A percentile compares a stretch with the other conserved stretches of the same genome.
These are phyloP conservation scores for Rhodosporidiobolus odoratus DNA, from an alignment of 768 basidiomycete species.

Conservation along the genomic window DNA sequence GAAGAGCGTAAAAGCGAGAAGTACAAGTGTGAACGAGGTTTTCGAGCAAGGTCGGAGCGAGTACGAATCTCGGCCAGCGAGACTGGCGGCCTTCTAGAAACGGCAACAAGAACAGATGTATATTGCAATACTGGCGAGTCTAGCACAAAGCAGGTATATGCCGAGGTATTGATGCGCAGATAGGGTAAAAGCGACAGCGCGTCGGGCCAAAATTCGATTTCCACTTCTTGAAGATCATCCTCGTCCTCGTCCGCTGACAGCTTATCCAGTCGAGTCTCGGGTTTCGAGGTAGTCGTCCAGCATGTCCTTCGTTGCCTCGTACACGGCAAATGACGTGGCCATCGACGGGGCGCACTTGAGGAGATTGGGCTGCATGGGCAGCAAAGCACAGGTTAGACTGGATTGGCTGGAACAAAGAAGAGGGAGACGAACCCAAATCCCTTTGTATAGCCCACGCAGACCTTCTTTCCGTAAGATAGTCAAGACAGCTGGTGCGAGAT, in stretches of 20 bases:
- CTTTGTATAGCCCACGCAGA: conserved; percentile 68
- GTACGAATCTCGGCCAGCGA: no score
- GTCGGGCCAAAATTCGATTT: no score
- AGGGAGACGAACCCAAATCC: conserved; percentile 48
- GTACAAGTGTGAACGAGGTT: no score
- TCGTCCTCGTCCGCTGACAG: background rate
- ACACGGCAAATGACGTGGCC: conserved; percentile 25
- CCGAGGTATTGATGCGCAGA: no score
- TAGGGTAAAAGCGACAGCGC: no score
- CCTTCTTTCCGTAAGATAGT: conserved; percentile 71
- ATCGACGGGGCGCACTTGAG: conserved; percentile 37
- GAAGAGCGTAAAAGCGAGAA: no score
- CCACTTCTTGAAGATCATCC: no score
- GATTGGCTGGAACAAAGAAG: background rate
- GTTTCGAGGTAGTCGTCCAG: background rate
- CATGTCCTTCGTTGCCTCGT: conserved; percentile 30
- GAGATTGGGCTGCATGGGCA: conserved; percentile 34
- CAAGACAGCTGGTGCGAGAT: conserved; percentile 55
- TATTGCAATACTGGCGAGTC: background rate
- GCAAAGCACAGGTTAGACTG: conserved; percentile 48
- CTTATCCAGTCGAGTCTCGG: background rate
- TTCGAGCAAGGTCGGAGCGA: no score
- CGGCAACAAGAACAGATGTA: background rate
- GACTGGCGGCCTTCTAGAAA: no score
- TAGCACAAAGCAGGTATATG: background rate